Percentiles rank a stretch among this genome's conserved stretches.
Conservation (phyloP, 169 alveolate genomes). For the Eimeria acervulina region DNA sequence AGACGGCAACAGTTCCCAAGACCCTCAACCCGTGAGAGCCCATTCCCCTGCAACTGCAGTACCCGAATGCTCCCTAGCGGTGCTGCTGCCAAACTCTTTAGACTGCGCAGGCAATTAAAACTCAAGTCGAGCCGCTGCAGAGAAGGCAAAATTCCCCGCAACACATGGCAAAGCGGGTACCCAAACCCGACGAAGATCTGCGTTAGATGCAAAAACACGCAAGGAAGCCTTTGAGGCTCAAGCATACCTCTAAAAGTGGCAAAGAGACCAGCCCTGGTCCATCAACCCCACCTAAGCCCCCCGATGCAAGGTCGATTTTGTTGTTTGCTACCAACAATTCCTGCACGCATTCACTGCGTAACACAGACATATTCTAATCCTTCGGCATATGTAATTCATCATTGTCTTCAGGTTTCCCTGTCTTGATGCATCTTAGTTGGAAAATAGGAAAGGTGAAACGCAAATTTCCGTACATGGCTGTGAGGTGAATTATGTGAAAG, state of each 20-base stretch:
- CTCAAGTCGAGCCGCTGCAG: slow-evolving; percentile 79
- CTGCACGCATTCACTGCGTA: slow-evolving; percentile 58
- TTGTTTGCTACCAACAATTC: slow-evolving; percentile 68
- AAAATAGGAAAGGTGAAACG: too few relatives aligned
- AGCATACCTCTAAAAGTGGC: slow-evolving; percentile 60
- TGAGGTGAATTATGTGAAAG: not conserved
- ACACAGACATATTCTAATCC: not conserved
- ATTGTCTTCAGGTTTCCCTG: not conserved
- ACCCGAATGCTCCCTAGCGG: slow-evolving; percentile 54
- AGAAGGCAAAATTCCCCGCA: not conserved
- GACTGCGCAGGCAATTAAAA: slow-evolving; percentile 41
- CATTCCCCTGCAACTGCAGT: slow-evolving; percentile 74
- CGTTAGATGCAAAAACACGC: not conserved
- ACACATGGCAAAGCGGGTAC: not conserved
- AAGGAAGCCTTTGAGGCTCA: not conserved
- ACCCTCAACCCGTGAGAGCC: slow-evolving; percentile 63
- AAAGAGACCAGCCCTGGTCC: slow-evolving; percentile 59
- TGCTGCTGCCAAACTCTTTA: slow-evolving; percentile 26
- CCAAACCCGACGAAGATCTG: not conserved
- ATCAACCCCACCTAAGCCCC: slow-evolving; percentile 77
- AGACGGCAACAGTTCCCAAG: slow-evolving; percentile 43
- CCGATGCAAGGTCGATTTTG: slow-evolving; percentile 68
- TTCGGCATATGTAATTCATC: not conserved
- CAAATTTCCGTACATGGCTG: not conserved
- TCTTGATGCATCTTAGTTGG: not conserved